A percentile compares a stretch with the other conserved stretches of the same genome.
phyloP scores from a whole-genome alignment of 2,329 filamentous ascomycete genomes.

The Colletotrichum paranaense region DNA sequence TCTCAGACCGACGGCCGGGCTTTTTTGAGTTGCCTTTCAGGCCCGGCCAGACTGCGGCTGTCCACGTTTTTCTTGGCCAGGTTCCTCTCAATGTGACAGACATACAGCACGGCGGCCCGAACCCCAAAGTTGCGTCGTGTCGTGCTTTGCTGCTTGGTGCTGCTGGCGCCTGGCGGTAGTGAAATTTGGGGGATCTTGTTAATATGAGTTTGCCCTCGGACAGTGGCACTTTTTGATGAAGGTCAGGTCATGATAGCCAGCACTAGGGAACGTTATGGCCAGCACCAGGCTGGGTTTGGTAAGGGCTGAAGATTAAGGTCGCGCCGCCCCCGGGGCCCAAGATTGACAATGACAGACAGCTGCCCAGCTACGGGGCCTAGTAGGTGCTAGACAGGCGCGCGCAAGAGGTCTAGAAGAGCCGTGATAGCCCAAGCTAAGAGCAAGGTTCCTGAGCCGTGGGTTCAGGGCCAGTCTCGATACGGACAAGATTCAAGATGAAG shows the following conservation, averaged over 20 bases:
- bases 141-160: not conserved
- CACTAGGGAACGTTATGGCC: not conserved
- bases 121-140: not conserved
- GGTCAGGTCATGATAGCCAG: not conserved
- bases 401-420: not conserved
- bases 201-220: not conserved
- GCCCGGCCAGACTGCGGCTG: not conserved
- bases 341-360: constrained; percentile 20
- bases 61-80: not conserved
- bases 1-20: not conserved
- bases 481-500: constrained; percentile 1
- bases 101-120: not conserved
- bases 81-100: not conserved
- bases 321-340: constrained; percentile 1
- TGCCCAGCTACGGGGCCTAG: constrained; percentile 14
- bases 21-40: not conserved
- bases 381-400: not conserved
- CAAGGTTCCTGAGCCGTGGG: constrained; percentile 12
- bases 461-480: not conserved
- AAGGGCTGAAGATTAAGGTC: constrained; percentile 3
- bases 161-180: not conserved
- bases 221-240: not conserved
- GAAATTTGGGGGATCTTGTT: not conserved
- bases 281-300: constrained; percentile 13
- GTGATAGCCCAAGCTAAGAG: constrained; percentile 10